Conservation (phyloP, 495 filamentous ascomycete genomes). For the Immersiella caudata region DNA sequence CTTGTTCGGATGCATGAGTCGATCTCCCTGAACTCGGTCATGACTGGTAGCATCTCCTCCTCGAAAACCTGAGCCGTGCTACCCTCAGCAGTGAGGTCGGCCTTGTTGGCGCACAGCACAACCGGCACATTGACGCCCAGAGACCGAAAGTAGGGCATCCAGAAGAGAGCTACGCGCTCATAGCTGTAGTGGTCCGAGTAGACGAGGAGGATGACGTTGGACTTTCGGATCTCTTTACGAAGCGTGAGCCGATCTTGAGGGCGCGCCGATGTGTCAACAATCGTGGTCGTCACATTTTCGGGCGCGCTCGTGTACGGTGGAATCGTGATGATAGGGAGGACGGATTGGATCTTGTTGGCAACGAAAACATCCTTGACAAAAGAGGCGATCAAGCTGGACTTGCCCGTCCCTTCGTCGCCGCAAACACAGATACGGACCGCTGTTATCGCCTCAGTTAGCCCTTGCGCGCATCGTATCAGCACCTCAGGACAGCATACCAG, state of each 20-base stretch:
- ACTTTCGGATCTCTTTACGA: slow-evolving; percentile 91
- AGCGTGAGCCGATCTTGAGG: slow-evolving; percentile 88
- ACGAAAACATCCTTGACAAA: slow-evolving; percentile 96
- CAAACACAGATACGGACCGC: slow-evolving; percentile 93
- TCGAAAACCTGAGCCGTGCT: slow-evolving; percentile 80
- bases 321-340: slow-evolving; percentile 91
- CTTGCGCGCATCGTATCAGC: not conserved
- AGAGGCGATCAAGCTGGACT: slow-evolving; percentile 72
- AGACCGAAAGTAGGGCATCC: slow-evolving; percentile 96
- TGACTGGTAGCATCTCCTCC: slow-evolving; percentile 97
- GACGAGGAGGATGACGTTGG: slow-evolving; percentile 94
- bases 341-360: slow-evolving; percentile 87
- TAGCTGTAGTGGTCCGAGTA: slow-evolving; percentile 99
- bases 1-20: slow-evolving; percentile 96
- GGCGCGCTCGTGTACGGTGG: slow-evolving; percentile 85
- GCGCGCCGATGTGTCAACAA: slow-evolving; percentile 94
- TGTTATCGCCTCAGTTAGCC: slow-evolving; percentile 22
- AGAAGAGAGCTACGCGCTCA: slow-evolving; percentile 94
- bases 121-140: slow-evolving; percentile 98
- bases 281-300: slow-evolving; percentile 92
- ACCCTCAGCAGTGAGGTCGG: slow-evolving; percentile 68
- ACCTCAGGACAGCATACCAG: too few relatives aligned
- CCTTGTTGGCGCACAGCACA: slow-evolving; percentile 95
- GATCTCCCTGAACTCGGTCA: slow-evolving; percentile 98
- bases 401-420: slow-evolving; percentile 82